Conservation (phyloP, 352 stramenopile genomes). For the Pythium aristosporum region DNA sequence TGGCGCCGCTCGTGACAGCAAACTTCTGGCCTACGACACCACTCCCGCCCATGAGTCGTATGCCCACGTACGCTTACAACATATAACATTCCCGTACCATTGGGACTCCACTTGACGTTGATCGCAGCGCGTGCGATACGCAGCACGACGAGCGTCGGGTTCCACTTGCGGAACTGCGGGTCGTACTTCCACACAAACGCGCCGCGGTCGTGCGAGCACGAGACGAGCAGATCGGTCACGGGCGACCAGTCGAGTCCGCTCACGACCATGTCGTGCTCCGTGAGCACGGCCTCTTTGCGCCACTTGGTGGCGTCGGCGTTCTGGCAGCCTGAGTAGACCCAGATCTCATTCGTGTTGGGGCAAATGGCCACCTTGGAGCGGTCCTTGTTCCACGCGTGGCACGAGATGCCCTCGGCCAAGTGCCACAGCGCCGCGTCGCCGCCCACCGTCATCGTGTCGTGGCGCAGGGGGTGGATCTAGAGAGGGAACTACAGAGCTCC, state of each 20-base stretch:
- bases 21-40: conserved; percentile 85
- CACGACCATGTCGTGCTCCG: conserved; percentile 93
- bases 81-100: conserved; percentile 47
- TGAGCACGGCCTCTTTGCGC: conserved; percentile 84
- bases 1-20: conserved; percentile 90
- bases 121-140: conserved; percentile 90
- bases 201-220: conserved; percentile 93
- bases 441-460: not conserved
- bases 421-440: conserved; percentile 66
- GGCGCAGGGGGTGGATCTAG: not conserved
- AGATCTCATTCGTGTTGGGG: conserved; percentile 92
- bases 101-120: conserved; percentile 93
- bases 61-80: not conserved
- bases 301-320: conserved; percentile 73
- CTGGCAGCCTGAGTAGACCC: conserved; percentile 89
- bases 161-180: conserved; percentile 84
- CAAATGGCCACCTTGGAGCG: conserved; percentile 88
- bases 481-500: not conserved
- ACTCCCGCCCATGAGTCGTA: not conserved
- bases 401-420: conserved; percentile 83
- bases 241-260: conserved; percentile 92
- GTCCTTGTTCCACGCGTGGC: conserved; percentile 92
- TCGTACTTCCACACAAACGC: conserved; percentile 95
- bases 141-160: conserved; percentile 90
- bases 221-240: conserved; percentile 93